Base-by-base conservation (phyloP, 2,329 filamentous ascomycete genomes). In the Diaporthe caulivora region DNA sequence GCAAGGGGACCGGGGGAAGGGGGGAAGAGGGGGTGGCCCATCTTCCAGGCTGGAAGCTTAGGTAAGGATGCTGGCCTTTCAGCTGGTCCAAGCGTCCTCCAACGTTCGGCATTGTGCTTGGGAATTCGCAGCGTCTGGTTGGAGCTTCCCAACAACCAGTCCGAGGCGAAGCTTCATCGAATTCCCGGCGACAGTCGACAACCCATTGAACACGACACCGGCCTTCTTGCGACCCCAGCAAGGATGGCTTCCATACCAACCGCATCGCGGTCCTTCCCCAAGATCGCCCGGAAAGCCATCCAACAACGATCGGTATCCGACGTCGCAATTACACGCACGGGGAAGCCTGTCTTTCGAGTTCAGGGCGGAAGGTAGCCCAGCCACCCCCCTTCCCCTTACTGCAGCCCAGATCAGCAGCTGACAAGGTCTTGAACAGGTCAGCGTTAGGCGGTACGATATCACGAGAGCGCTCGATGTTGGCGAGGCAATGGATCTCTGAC, bases 311-410 rank as follows among this genome's bases (percentile, higher is more conserved):
- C 84, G 76, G 80, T 92, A 78, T 94, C 95, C 82, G 97, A 99
- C 87, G 90, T 99, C 81, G 88, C 94, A 80, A 98, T 99, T 81
- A 97, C 96, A 76, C 91, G 97, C 80, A 99, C 97, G 73, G 97
- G 97, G 84, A 98, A 98, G 88, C 96, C 97, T 76, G 95, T 98
- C 80, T 87, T 98, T 81, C 93, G 95, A 80, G 88, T 93, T 72
- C 92, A 95, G 81, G 96, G 96, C 86, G 97, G 97, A 87, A 92
- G 96, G 94, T 97, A 53, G 47, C 29, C 85, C 85, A 85, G 91
- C 83, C 62, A 47, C 78, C 44, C 75, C 60, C 44, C 44, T 54
- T n/a, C n/a, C n/a, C 31, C 55, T 78, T 57, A 79, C 84, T 78
- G 83, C 77, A 68, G 65, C 26, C 44, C n/a, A 21, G 40, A 9